phyloP scores from a whole-genome alignment of 345 rosid genomes.

The Rubroshorea leprosula region DNA sequence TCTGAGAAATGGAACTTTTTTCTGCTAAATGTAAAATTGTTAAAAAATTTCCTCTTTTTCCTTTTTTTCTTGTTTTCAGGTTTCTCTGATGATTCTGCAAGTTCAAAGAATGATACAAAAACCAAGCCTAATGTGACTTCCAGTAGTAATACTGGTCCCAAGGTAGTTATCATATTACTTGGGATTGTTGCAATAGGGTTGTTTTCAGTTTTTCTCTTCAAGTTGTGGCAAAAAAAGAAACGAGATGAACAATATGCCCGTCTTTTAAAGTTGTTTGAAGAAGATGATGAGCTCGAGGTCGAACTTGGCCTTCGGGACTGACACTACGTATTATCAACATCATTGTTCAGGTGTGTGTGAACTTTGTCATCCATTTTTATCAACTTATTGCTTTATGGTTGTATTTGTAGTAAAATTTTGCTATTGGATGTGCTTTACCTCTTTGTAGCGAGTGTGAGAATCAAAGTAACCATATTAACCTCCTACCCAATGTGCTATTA shows the following conservation, averaged over 20 bases:
- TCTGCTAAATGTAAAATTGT: not conserved
- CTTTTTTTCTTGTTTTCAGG: constrained; percentile 33
- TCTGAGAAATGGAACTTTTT: not conserved
- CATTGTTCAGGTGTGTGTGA: constrained; percentile 26
- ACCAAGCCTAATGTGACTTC: constrained; percentile 39
- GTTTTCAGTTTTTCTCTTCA: constrained; percentile 63
- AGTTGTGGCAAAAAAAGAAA: constrained; percentile 96
- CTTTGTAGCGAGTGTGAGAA: too few relatives aligned
- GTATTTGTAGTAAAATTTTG: too few relatives aligned
- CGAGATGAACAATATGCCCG: constrained; percentile 95
- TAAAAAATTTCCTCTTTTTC: not conserved
- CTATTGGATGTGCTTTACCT: not conserved
- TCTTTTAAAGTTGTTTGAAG: constrained; percentile 89
- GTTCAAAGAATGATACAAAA: constrained; percentile 32
- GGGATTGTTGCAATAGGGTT: constrained; percentile 44
- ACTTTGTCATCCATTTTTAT: not conserved
- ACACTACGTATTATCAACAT: constrained; percentile 20
- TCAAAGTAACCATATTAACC: too few relatives aligned
- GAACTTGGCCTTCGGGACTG: constrained; percentile 91
- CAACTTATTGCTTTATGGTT: not conserved
- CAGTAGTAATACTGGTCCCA: constrained; percentile 35
- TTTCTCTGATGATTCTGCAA: constrained; percentile 40
- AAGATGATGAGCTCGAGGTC: constrained; percentile 95
- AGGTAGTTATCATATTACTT: constrained; percentile 43
- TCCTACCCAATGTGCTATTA: too few relatives aligned